These are phyloP conservation scores for Talaromyces sp. DNA, from an alignment of 2,329 filamentous ascomycete species.

Conservation along the genomic window DNA sequence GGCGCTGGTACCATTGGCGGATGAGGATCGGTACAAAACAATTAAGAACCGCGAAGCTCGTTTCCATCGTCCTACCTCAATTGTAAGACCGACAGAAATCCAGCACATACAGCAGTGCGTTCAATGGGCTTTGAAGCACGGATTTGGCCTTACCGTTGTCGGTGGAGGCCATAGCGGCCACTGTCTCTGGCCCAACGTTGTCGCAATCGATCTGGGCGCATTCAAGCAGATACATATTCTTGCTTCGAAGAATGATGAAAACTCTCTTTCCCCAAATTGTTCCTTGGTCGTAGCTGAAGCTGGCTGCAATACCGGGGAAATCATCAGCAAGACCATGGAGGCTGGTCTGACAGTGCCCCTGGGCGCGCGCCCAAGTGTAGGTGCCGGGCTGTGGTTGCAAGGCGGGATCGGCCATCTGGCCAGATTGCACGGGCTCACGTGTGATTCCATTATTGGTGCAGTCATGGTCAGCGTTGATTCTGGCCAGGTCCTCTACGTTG, in stretches of 20 bases:
- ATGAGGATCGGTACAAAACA: background rate
- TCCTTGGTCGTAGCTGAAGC: slow-evolving; percentile 47
- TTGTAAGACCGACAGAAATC: slow-evolving; percentile 45
- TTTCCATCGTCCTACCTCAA: slow-evolving; percentile 39
- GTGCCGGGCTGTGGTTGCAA: slow-evolving; percentile 59
- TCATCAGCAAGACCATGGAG: slow-evolving; percentile 46
- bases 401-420: slow-evolving; percentile 60
- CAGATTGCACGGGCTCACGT: slow-evolving; percentile 53
- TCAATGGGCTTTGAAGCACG: slow-evolving; percentile 50
- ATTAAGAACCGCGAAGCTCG: slow-evolving; percentile 53
- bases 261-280: too few species aligned
- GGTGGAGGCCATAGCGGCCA: slow-evolving; percentile 58
- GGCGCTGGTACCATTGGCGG: slow-evolving; percentile 35
- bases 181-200: slow-evolving; percentile 49
- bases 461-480: slow-evolving; percentile 51
- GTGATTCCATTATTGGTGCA: slow-evolving; percentile 57
- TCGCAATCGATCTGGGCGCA: slow-evolving; percentile 55
- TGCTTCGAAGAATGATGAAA: slow-evolving; percentile 17
- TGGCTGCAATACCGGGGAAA: slow-evolving; percentile 55
- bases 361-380: slow-evolving; percentile 59
- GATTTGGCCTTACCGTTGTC: slow-evolving; percentile 46
- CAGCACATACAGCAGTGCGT: slow-evolving; percentile 52
- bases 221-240: slow-evolving; percentile 51
- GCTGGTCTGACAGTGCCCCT: slow-evolving; percentile 53
- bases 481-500: slow-evolving; percentile 47